phyloP scores from a whole-genome alignment of 257 asterid genomes.

The Echium plantagineum region DNA sequence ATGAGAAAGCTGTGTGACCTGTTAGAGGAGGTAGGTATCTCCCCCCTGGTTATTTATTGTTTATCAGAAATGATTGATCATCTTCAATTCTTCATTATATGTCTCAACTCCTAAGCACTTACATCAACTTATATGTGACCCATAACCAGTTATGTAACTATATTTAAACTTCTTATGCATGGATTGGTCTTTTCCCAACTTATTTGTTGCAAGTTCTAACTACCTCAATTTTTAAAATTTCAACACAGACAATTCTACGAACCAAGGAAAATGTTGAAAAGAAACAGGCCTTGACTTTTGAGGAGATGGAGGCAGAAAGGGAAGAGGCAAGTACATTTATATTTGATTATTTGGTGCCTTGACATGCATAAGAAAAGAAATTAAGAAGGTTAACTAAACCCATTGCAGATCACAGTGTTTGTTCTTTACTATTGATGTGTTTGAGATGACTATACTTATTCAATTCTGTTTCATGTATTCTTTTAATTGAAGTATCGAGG shows the following conservation, averaged over 20 bases:
- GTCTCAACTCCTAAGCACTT: neutral
- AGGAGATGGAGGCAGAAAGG: slow-evolving; percentile 95
- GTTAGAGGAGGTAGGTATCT: slow-evolving; percentile 52
- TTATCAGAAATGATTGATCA: neutral
- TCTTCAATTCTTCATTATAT: neutral
- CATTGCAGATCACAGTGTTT: neutral
- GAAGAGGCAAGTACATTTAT: slow-evolving; percentile 54
- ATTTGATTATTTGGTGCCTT: neutral
- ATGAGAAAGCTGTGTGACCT: slow-evolving; percentile 67
- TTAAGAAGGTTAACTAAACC: neutral
- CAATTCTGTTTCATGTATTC: neutral
- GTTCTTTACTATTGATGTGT: too few relatives aligned
- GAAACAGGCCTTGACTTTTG: slow-evolving; percentile 95
- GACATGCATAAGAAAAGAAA: neutral
- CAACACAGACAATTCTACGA: slow-evolving; percentile 61
- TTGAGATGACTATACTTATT: neutral
- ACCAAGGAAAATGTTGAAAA: slow-evolving; percentile 91
- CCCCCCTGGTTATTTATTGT: neutral
- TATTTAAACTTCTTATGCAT: neutral
- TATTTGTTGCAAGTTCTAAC: neutral
- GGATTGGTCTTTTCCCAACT: neutral
- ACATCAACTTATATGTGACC: neutral
- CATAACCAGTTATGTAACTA: neutral
- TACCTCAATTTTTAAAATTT: neutral
- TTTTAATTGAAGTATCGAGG: neutral